Conservation (phyloP, 1,284 basidiomycete species). For the Cystobasidiaceae sp. region DNA sequence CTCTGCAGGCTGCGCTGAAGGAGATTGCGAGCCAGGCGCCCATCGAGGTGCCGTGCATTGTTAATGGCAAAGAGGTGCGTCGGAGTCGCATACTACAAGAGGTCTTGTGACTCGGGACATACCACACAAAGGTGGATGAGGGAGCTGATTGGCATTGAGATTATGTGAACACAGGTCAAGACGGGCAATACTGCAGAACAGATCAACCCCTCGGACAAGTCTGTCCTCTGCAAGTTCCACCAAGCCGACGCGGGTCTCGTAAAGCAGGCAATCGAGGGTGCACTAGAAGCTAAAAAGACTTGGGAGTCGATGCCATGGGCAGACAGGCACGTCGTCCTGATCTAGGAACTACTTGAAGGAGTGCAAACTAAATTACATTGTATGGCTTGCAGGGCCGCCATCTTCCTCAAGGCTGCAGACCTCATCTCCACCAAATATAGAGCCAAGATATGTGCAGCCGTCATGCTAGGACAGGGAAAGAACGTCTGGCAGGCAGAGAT, state of each 20-base stretch:
- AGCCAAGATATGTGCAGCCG: constrained; percentile 78
- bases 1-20: constrained; percentile 66
- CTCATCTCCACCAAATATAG: constrained; percentile 84
- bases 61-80: constrained; percentile 81
- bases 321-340: constrained; percentile 52
- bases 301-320: constrained; percentile 96
- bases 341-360: background rate
- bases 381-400: constrained; percentile 63
- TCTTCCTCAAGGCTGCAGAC: constrained; percentile 96
- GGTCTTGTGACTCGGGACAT: background rate
- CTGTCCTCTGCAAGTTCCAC: constrained; percentile 76
- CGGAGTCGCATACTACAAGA: background rate
- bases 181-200: constrained; percentile 63
- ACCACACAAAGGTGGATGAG: no score
- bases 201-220: constrained; percentile 53
- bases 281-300: constrained; percentile 73
- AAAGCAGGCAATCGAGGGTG: constrained; percentile 74
- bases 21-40: constrained; percentile 55
- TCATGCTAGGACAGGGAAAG: constrained; percentile 98
- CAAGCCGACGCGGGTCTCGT: constrained; percentile 77
- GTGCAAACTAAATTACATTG: background rate
- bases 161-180: constrained; percentile 59
- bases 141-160: no score
- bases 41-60: constrained; percentile 84
- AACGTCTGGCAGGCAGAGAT: constrained; percentile 99